phyloP scores from a whole-genome alignment of 257 asterid genomes.

The Cynanchum wilfordii region DNA sequence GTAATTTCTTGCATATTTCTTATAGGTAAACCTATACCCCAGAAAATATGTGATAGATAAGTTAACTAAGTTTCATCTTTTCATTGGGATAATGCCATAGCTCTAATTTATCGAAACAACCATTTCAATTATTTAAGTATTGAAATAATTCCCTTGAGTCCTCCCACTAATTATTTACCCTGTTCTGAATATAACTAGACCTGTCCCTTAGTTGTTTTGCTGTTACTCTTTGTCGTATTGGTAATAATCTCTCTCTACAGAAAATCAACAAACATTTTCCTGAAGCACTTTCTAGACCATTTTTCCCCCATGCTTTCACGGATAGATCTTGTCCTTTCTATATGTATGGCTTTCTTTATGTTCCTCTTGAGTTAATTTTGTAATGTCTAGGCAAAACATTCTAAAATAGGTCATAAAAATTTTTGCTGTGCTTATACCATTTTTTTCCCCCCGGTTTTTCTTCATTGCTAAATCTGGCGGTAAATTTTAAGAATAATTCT shows the following conservation, averaged over 20 bases:
- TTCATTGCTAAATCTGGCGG: slow-evolving; percentile 3
- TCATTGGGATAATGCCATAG: not conserved
- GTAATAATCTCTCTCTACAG: not conserved
- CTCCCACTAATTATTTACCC: not conserved
- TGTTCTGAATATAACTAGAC: not conserved
- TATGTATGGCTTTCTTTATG: not conserved
- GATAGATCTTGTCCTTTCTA: not conserved
- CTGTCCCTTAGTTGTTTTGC: not conserved
- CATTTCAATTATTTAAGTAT: not conserved
- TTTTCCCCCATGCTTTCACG: not conserved
- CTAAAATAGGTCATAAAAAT: not conserved
- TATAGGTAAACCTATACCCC: not conserved
- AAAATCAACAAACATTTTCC: not conserved
- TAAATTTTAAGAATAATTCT: slow-evolving; percentile 23
- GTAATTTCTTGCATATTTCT: slow-evolving; percentile 31
- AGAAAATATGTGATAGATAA: not conserved
- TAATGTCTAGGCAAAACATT: not conserved
- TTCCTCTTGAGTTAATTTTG: not conserved
- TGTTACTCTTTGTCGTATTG: not conserved
- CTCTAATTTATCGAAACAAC: not conserved
- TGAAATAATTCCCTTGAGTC: not conserved
- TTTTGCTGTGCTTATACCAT: not conserved
- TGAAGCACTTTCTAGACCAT: not conserved
- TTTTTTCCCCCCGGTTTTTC: not conserved
- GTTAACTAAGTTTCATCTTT: not conserved